A percentile compares a stretch with the other conserved stretches of the same genome.
These are phyloP conservation scores for Megacollybia marginata DNA, from an alignment of 768 basidiomycete species.

Conservation along the genomic window DNA sequence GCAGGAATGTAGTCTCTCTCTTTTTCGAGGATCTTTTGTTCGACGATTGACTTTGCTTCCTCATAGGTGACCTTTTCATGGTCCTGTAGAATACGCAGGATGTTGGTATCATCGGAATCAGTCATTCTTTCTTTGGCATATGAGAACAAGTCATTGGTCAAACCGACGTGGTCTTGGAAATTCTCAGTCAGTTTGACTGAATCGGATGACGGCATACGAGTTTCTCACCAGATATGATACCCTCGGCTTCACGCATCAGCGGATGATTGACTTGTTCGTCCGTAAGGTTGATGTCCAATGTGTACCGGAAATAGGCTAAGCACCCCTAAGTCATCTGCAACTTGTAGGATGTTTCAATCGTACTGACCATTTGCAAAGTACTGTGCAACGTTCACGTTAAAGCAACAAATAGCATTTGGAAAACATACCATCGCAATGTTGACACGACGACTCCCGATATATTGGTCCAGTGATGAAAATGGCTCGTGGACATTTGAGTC, in stretches of 20 bases:
- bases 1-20: conserved; percentile 1
- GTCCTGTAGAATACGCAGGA: conserved; percentile 5
- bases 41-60: not conserved
- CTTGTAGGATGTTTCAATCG: no score
- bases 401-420: no score
- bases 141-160: conserved; percentile 7
- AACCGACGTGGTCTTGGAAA: conserved; percentile 6
- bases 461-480: conserved; percentile 1
- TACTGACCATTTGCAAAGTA: conserved; percentile 2
- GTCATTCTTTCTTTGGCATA: conserved; percentile 5
- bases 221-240: conserved; percentile 5
- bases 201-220: not conserved
- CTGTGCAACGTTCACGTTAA: no score
- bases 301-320: conserved; percentile 8
- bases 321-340: no score
- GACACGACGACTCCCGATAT: not conserved
- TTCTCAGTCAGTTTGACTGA: not conserved
- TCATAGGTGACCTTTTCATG: conserved; percentile 3
- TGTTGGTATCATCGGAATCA: conserved; percentile 8
- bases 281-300: conserved; percentile 7
- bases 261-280: conserved; percentile 9
- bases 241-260: conserved; percentile 7
- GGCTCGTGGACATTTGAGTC: conserved; percentile 1
- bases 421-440: conserved; percentile 4
- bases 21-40: conserved; percentile 1